A percentile compares a stretch with the other conserved stretches of the same genome.
phyloP scores from a whole-genome alignment of 1,139 yeast genomes.

The Yamadazyma mexicana region DNA sequence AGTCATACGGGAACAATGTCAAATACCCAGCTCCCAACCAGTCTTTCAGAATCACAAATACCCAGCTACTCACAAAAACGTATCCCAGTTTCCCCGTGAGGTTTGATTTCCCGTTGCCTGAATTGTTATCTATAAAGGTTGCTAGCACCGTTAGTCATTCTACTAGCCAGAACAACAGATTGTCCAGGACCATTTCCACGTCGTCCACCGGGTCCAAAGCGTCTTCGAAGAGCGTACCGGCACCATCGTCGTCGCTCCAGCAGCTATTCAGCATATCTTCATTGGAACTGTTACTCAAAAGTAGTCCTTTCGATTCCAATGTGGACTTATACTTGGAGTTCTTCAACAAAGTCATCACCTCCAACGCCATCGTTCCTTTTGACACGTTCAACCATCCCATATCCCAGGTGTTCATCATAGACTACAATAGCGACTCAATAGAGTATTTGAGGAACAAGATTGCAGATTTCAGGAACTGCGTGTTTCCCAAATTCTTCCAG shows the following conservation, averaged over 20 bases:
- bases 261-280: conserved; percentile 44
- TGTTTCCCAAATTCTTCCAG: conserved; percentile 60
- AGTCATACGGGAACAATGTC: conserved; percentile 51
- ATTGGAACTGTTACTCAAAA: conserved; percentile 34
- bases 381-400: conserved; percentile 92
- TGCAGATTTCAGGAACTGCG: conserved; percentile 43
- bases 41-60: conserved; percentile 39
- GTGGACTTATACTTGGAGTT: conserved; percentile 54
- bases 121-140: conserved; percentile 33
- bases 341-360: conserved; percentile 60
- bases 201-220: not conserved
- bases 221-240: conserved; percentile 24
- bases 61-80: conserved; percentile 41
- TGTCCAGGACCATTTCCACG: not conserved
- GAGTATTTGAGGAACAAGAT: conserved; percentile 42
- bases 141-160: conserved; percentile 15
- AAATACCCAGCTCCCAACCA: conserved; percentile 37
- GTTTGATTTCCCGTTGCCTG: conserved; percentile 44
- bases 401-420: conserved; percentile 68
- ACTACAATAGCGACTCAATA: conserved; percentile 47
- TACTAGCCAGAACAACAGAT: conserved; percentile 7
- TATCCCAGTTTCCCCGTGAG: conserved; percentile 48
- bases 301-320: conserved; percentile 12
- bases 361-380: conserved; percentile 69
- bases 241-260: conserved; percentile 15